Evolutionary conservation across 306 rosid genomes (phyloP).

Genomic region (Begonia masoniana): DNA sequence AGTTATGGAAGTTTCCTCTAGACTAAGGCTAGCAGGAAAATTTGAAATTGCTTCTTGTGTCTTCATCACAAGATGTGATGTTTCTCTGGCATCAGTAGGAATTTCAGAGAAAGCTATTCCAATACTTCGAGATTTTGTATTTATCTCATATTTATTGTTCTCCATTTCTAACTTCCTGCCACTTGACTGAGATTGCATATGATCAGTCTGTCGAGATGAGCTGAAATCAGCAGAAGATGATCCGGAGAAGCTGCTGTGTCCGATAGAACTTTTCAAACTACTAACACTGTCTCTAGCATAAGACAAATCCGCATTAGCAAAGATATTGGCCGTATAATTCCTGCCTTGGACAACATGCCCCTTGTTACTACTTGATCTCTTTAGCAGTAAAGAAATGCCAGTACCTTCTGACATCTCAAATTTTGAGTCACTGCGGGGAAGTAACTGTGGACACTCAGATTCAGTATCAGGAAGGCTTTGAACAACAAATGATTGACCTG

Average conservation of each 20-base stretch:
- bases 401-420: conserved; percentile 48
- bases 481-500: conserved; percentile 19
- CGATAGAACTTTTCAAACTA: conserved; percentile 55
- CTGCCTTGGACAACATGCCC: conserved; percentile 60
- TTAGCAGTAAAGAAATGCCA: conserved; percentile 76
- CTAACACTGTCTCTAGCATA: conserved; percentile 46
- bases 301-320: conserved; percentile 45
- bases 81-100: conserved; percentile 29
- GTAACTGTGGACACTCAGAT: conserved; percentile 28
- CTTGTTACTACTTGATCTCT: conserved; percentile 65
- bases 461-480: conserved; percentile 14
- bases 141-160: conserved; percentile 26
- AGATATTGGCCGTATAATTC: conserved; percentile 47
- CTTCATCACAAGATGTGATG: conserved; percentile 19
- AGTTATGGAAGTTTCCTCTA: conserved; percentile 19
- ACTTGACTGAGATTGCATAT: conserved; percentile 51
- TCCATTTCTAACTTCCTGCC: conserved; percentile 35
- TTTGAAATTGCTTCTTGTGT: conserved; percentile 25
- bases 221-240: conserved; percentile 63
- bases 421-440: conserved; percentile 24
- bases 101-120: conserved; percentile 27
- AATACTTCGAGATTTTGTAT: conserved; percentile 25
- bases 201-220: conserved; percentile 42
- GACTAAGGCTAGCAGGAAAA: conserved; percentile 15
- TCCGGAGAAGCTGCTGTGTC: conserved; percentile 60